Conservation (phyloP, 1,284 basidiomycete genomes). For the Sphagnurus paluster region DNA sequence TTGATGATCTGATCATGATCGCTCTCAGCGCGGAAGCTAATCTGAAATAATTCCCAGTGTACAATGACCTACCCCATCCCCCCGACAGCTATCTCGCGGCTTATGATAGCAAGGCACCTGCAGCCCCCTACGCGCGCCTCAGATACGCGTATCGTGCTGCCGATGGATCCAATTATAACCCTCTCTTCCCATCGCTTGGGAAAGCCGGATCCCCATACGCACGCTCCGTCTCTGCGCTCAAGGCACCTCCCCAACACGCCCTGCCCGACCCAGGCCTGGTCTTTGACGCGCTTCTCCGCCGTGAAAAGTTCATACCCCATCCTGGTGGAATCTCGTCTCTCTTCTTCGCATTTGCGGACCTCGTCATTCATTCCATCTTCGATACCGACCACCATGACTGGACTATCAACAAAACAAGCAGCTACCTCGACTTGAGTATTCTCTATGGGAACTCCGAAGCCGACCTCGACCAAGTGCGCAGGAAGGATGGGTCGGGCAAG, state of each 20-base stretch:
- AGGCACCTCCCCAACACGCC: conserved; percentile 38
- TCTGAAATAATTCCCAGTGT: conserved; percentile 41
- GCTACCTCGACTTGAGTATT: conserved; percentile 78
- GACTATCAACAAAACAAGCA: conserved; percentile 66
- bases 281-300: conserved; percentile 71
- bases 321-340: conserved; percentile 64
- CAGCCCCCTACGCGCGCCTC: conserved; percentile 18
- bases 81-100: conserved; percentile 47
- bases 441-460: conserved; percentile 66
- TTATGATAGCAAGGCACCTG: conserved; percentile 3
- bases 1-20: conserved; percentile 5
- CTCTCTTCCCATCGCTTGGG: conserved; percentile 55
- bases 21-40: conserved; percentile 15
- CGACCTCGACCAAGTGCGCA: conserved; percentile 53
- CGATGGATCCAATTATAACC: conserved; percentile 62
- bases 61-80: conserved; percentile 72
- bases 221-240: conserved; percentile 62
- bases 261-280: conserved; percentile 71
- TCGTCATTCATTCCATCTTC: conserved; percentile 77
- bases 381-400: conserved; percentile 55
- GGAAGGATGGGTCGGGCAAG: conserved; percentile 62
- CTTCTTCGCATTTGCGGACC: conserved; percentile 78
- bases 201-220: conserved; percentile 69
- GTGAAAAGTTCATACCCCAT: conserved; percentile 51
- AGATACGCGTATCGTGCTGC: conserved; percentile 53